Conservation (phyloP, 768 basidiomycete genomes). For the Sutorius australiensis region DNA sequence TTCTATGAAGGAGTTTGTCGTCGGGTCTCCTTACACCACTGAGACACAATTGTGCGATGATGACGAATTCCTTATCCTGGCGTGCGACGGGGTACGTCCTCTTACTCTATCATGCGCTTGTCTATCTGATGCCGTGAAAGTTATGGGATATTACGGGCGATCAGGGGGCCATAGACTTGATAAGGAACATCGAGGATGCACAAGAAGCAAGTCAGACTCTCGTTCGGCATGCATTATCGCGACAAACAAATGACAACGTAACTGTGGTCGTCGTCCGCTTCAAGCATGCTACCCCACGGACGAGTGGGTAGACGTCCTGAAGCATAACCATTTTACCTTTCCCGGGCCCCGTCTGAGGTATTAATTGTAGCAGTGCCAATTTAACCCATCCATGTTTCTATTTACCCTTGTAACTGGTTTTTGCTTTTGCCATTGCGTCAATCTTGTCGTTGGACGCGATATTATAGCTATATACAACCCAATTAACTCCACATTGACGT, state of each 20-base stretch:
- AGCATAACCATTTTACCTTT: background rate
- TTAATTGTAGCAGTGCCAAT: slow-evolving; percentile 7
- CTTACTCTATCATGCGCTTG: background rate
- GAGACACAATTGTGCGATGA: slow-evolving; percentile 87
- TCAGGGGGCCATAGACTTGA: slow-evolving; percentile 84
- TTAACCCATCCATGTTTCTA: background rate
- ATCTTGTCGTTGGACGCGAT: slow-evolving; percentile 1
- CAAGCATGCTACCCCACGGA: slow-evolving; percentile 35
- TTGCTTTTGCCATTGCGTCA: background rate
- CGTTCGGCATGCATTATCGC: slow-evolving; percentile 78
- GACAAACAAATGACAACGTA: slow-evolving; percentile 94
- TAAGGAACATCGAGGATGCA: slow-evolving; percentile 68
- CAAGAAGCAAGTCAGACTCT: slow-evolving; percentile 77
- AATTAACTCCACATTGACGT: background rate
- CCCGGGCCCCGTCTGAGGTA: background rate
- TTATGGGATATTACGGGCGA: slow-evolving; percentile 96
- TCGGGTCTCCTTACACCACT: slow-evolving; percentile 97
- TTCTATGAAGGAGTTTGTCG: slow-evolving; percentile 99
- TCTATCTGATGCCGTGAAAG: slow-evolving; percentile 39
- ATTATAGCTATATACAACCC: background rate
- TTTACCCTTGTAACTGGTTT: slow-evolving; percentile 1
- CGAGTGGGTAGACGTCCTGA: slow-evolving; percentile 10
- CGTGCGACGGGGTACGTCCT: slow-evolving; percentile 89
- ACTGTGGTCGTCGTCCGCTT: slow-evolving; percentile 88
- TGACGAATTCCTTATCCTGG: slow-evolving; percentile 93